Conservation (phyloP, 805 yeast genomes). For the Candida anglica region DNA sequence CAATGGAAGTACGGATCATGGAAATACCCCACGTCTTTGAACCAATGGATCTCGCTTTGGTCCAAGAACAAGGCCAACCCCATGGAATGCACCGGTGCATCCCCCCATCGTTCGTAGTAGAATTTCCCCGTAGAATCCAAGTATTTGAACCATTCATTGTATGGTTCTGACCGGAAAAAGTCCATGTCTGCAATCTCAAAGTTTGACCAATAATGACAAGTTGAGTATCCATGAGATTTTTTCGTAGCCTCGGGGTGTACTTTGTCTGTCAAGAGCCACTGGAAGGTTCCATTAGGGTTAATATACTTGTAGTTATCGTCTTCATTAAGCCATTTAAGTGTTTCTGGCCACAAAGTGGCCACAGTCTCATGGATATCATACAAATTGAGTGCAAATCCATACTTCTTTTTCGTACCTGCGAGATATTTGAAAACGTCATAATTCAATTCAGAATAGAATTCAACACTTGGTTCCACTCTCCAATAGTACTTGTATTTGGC, state of each 20-base stretch:
- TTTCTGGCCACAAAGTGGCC: conserved; percentile 63
- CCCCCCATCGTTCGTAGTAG: conserved; percentile 92
- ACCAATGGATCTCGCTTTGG: conserved; percentile 73
- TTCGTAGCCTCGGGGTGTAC: conserved; percentile 46
- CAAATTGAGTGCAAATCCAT: conserved; percentile 68
- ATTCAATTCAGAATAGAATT: conserved; percentile 62
- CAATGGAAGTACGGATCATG: conserved; percentile 77
- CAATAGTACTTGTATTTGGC: conserved; percentile 66
- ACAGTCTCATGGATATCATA: conserved; percentile 70
- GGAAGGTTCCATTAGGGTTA: conserved; percentile 45
- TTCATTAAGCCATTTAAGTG: conserved; percentile 51
- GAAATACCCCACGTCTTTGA: conserved; percentile 75
- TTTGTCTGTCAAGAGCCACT: conserved; percentile 48
- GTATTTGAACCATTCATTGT: conserved; percentile 56
- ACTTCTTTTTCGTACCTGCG: conserved; percentile 61
- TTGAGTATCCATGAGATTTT: conserved; percentile 48
- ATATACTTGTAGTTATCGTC: conserved; percentile 57
- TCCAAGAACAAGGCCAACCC: conserved; percentile 73
- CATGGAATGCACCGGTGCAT: conserved; percentile 83
- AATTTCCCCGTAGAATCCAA: conserved; percentile 74
- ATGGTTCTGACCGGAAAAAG: conserved; percentile 67
- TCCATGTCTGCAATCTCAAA: conserved; percentile 86
- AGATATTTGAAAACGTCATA: conserved; percentile 77
- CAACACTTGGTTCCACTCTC: conserved; percentile 76
- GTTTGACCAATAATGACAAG: conserved; percentile 89